These are phyloP conservation scores for Penicillium salamii DNA, from an alignment of 495 filamentous ascomycete genomes.

Conservation along the genomic window DNA sequence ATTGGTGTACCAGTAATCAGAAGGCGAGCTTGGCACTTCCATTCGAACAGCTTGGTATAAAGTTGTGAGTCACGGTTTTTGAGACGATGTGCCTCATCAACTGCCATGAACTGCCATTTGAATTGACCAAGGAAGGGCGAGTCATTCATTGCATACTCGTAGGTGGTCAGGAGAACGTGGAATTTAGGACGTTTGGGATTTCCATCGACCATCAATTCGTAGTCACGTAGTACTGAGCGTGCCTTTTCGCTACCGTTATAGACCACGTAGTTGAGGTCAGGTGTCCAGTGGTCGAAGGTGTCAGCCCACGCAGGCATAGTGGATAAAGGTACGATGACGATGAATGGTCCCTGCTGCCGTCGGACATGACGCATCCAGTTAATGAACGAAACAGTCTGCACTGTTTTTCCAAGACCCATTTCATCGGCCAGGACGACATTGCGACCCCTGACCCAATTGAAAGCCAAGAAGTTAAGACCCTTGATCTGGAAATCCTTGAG, in stretches of 20 bases:
- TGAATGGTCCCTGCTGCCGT: conserved; percentile 86
- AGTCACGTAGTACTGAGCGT: conserved; percentile 76
- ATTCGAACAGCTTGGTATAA: conserved; percentile 79
- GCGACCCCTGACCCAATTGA: conserved; percentile 86
- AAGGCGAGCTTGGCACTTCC: conserved; percentile 78
- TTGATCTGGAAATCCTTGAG: conserved; percentile 93
- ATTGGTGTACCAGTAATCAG: conserved; percentile 97
- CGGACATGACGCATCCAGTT: conserved; percentile 96
- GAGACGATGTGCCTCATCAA: conserved; percentile 94
- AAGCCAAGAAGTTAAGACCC: conserved; percentile 89
- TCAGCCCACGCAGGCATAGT: conserved; percentile 98
- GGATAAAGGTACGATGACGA: conserved; percentile 91
- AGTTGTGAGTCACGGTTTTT: conserved; percentile 95
- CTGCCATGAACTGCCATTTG: conserved; percentile 95
- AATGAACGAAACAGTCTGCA: conserved; percentile 95
- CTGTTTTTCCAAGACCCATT: conserved; percentile 98
- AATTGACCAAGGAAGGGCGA: conserved; percentile 74
- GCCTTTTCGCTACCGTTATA: conserved; percentile 86
- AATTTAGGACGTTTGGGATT: conserved; percentile 86
- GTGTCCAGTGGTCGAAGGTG: conserved; percentile 95
- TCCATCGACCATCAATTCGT: conserved; percentile 81
- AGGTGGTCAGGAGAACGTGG: conserved; percentile 91
- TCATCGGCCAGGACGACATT: conserved; percentile 98
- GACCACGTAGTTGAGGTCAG: conserved; percentile 94
- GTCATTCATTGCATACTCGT: conserved; percentile 88